Evolutionary conservation across 2,329 filamentous ascomycete species (phyloP), one percentile per base, ranked within the genome.

Genomic region (Colletotrichum ledebouriae): DNA sequence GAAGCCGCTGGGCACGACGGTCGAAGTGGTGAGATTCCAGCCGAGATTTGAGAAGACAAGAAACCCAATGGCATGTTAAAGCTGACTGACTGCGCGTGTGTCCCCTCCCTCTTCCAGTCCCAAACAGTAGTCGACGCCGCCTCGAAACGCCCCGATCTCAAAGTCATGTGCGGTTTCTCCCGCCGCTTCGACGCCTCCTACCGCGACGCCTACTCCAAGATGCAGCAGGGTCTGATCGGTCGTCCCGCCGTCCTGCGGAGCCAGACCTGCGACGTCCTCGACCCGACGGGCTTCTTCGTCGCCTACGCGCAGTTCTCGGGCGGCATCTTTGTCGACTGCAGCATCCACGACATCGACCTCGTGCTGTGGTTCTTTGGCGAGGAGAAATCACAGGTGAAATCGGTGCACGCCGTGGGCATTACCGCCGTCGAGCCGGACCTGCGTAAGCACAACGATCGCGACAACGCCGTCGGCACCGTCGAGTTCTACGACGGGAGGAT

Each of bases 241-340:
- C 81, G 83, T 0, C 86, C 88, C 2, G 83, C 85, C 9, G 82
- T 92, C 49, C 82, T 92, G 72, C 87, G 89, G 71, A 87, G 84
- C 52, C 89, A 92, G 77, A 92, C 89, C 0, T 90, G 88, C 77
- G 89, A 92, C 78, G 90, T 88, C 75, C 83, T 87, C 64, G 88
- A 91, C 67, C 86, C 88, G 0, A 83, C 83, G 0, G 89, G 89
- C 52, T 92, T 91, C 82, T 92, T 91, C 76, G 88, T 92, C 62
- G 82, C 84, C 22, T 92, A 92, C 77, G 88, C 90, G 12, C 81
- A 88, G 72, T 89, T 86, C 78, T 86, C 82, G 2, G 90, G 90
- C 39, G 89, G 89, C 22, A 90, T 92, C 75, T 92, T 92, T 72
- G 90, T 92, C 65, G 90, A 92, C 80, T 90, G 87, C 79, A 88